These are phyloP conservation scores for Carnegiea gigantea DNA, from an alignment of 179 eudicot genomes.

Conservation along the genomic window DNA sequence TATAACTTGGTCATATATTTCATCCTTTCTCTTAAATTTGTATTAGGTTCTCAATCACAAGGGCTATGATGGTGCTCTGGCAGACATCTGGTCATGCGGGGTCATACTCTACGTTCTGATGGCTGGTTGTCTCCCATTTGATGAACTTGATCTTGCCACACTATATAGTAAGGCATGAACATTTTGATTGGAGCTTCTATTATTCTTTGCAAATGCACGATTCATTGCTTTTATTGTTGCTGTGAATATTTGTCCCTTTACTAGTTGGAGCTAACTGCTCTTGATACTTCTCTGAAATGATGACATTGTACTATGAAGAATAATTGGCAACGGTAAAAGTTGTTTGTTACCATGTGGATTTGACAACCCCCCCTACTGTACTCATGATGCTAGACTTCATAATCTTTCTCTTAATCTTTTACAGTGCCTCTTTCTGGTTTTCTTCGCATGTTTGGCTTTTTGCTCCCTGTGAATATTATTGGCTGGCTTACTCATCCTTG, in stretches of 20 bases:
- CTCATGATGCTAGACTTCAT: neutral
- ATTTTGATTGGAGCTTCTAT: slow-evolving; percentile 10
- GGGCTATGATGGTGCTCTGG: slow-evolving; percentile 94
- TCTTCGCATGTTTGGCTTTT: neutral
- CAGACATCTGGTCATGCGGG: slow-evolving; percentile 98
- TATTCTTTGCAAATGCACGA: neutral
- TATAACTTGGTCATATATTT: neutral
- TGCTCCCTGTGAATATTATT: neutral
- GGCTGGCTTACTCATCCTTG: neutral
- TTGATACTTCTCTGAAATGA: neutral
- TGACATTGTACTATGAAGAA: neutral
- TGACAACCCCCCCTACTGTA: neutral
- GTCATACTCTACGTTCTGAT: slow-evolving; percentile 87
- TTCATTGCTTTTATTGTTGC: neutral
- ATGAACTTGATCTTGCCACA: slow-evolving; percentile 87
- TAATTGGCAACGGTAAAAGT: neutral
- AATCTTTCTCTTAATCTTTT: neutral
- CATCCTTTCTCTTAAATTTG: slow-evolving; percentile 15
- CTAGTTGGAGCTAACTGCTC: neutral
- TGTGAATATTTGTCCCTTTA: neutral
- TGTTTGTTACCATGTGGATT: neutral
- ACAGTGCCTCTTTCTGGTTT: neutral
- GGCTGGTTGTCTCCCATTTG: slow-evolving; percentile 98
- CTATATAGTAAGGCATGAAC: slow-evolving; percentile 82
- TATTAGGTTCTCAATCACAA: slow-evolving; percentile 84